phyloP scores from a whole-genome alignment of 2,329 filamentous ascomycete species.

The Pyrenophora teres region DNA sequence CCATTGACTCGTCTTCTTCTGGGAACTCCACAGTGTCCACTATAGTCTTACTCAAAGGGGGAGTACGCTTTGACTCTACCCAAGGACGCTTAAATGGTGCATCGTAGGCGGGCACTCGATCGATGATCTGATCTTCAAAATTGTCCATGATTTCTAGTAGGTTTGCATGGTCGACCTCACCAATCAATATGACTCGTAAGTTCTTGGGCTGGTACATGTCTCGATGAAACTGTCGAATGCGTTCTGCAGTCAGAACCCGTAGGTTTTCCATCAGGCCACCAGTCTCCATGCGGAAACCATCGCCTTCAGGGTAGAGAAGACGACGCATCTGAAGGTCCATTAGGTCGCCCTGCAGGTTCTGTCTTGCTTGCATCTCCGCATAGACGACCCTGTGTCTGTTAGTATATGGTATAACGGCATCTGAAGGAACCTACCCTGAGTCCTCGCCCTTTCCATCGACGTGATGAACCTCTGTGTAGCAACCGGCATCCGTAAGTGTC shows the following conservation, averaged over 20 bases:
- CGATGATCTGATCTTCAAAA: slow-evolving; percentile 85
- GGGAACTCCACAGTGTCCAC: slow-evolving; percentile 87
- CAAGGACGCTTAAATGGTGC: slow-evolving; percentile 84
- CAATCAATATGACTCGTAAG: slow-evolving; percentile 87
- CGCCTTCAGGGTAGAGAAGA: slow-evolving; percentile 82
- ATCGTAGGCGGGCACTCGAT: slow-evolving; percentile 76
- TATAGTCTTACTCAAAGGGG: slow-evolving; percentile 71
- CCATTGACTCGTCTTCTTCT: slow-evolving; percentile 92
- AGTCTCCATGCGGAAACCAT: slow-evolving; percentile 97
- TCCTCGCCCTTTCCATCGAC: slow-evolving; percentile 92
- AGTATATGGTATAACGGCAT: slow-evolving; percentile 5
- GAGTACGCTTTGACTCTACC: slow-evolving; percentile 83
- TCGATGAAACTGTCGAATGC: slow-evolving; percentile 91
- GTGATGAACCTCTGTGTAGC: slow-evolving; percentile 95
- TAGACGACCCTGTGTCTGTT: slow-evolving; percentile 73
- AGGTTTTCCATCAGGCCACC: slow-evolving; percentile 94
- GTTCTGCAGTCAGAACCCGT: slow-evolving; percentile 80
- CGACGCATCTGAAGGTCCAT: slow-evolving; percentile 84
- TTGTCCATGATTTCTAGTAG: slow-evolving; percentile 80
- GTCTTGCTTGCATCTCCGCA: slow-evolving; percentile 96
- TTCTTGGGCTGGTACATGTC: slow-evolving; percentile 99
- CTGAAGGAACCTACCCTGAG: slow-evolving; percentile 60
- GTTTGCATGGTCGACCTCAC: slow-evolving; percentile 82
- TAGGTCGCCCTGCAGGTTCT: slow-evolving; percentile 81
- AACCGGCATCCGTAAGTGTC: slow-evolving; percentile 88